These are phyloP conservation scores for Tanacetum coccineum DNA, from an alignment of 129 eudicot species.

Conservation along the genomic window DNA sequence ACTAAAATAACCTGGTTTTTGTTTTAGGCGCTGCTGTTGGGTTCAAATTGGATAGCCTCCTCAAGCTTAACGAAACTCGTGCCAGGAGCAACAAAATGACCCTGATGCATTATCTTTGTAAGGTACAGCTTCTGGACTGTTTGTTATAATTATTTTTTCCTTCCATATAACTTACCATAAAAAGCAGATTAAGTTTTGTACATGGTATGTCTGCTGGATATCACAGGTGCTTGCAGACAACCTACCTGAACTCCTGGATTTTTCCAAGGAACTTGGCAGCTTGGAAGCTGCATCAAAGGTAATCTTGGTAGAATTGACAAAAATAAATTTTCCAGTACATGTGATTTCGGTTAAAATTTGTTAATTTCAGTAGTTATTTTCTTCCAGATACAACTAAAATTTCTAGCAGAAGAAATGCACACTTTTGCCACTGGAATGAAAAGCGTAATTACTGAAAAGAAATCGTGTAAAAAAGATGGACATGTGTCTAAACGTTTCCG, in stretches of 20 bases:
- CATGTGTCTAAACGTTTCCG: slow-evolving; percentile 61
- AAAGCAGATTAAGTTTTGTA: slow-evolving; percentile 3
- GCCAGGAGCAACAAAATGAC: slow-evolving; percentile 91
- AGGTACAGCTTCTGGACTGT: slow-evolving; percentile 46
- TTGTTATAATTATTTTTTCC: neutral
- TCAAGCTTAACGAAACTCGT: slow-evolving; percentile 93
- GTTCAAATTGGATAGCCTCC: slow-evolving; percentile 89
- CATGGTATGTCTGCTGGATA: slow-evolving; percentile 18
- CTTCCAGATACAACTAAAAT: slow-evolving; percentile 69
- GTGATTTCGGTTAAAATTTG: neutral
- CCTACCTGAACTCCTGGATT: slow-evolving; percentile 86
- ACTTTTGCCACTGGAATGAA: slow-evolving; percentile 76
- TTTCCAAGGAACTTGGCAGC: slow-evolving; percentile 74
- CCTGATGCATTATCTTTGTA: slow-evolving; percentile 94
- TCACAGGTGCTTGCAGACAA: slow-evolving; percentile 79
- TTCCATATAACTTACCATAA: neutral
- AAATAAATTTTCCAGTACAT: neutral
- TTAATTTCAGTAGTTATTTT: slow-evolving; percentile 12
- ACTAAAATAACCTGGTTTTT: slow-evolving; percentile 8
- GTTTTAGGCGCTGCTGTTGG: slow-evolving; percentile 94
- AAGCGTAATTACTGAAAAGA: slow-evolving; percentile 70
- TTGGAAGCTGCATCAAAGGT: slow-evolving; percentile 93
- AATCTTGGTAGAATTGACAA: slow-evolving; percentile 12
- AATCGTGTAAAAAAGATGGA: slow-evolving; percentile 81
- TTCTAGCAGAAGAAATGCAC: slow-evolving; percentile 90